Evolutionary conservation across 306 rosid species (phyloP).

Genomic region (Quercus cerris): DNA sequence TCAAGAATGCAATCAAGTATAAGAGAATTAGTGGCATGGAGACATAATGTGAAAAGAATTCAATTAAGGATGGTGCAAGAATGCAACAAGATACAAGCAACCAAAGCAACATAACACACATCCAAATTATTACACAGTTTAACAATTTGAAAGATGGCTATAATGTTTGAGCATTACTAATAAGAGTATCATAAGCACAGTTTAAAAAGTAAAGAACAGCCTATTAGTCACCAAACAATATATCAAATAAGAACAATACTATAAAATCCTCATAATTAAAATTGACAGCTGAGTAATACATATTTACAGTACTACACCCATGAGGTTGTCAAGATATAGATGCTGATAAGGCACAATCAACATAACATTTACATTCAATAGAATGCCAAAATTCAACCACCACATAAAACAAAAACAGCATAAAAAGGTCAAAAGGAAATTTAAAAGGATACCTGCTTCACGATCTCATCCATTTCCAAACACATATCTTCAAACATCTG

Average conservation of each 20-base stretch:
- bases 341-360: neutral
- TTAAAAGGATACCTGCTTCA: neutral
- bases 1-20: neutral
- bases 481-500: neutral
- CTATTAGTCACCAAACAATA: neutral
- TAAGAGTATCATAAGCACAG: neutral
- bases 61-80: neutral
- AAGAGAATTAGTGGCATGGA: neutral
- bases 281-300: neutral
- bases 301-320: neutral
- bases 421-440: neutral
- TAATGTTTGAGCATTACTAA: neutral
- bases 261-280: neutral
- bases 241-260: neutral
- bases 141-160: neutral
- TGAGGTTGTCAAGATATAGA: neutral
- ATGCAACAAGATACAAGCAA: neutral
- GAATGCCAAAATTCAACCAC: neutral
- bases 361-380: neutral
- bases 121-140: neutral
- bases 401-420: neutral
- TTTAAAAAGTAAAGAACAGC: neutral
- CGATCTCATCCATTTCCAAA: neutral
- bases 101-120: neutral
- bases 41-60: neutral